Percentiles rank a stretch among this genome's conserved stretches.
phyloP scores from a whole-genome alignment of 148 eudicot genomes.

The Talinum fruticosum region DNA sequence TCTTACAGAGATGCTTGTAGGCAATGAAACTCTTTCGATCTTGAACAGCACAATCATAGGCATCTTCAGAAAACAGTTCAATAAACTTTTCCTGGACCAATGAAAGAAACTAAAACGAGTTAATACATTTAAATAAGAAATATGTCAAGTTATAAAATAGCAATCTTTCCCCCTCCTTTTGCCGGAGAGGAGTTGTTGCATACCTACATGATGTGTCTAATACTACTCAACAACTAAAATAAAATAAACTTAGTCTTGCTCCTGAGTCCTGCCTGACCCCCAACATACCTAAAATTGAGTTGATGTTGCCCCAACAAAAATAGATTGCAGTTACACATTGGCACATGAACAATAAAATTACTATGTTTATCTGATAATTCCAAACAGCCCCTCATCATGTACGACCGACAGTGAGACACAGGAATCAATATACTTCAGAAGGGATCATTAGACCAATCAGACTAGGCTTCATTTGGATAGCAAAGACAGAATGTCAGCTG shows the following conservation, averaged over 20 bases:
- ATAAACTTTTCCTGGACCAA: conserved; percentile 71
- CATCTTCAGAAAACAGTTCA: conserved; percentile 52
- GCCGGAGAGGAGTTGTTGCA: too few species aligned
- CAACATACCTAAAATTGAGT: background rate
- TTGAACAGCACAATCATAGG: conserved; percentile 51
- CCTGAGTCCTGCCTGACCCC: background rate
- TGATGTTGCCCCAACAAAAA: background rate
- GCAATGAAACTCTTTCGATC: conserved; percentile 50
- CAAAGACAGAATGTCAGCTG: background rate
- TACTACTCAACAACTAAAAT: background rate
- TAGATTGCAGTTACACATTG: background rate
- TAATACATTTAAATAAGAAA: background rate
- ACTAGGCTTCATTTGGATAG: background rate
- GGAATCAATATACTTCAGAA: background rate
- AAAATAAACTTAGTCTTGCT: background rate
- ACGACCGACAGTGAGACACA: background rate
- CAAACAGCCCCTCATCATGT: background rate
- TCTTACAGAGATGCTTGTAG: conserved; percentile 65
- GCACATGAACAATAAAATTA: background rate
- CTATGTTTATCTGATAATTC: background rate
- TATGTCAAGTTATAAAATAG: background rate
- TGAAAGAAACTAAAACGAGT: background rate
- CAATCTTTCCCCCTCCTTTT: too few species aligned
- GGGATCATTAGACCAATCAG: background rate
- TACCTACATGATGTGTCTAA: too few species aligned